phyloP scores from a whole-genome alignment of 176 grass and related monocot genomes.

The Metroxylon sagu region DNA sequence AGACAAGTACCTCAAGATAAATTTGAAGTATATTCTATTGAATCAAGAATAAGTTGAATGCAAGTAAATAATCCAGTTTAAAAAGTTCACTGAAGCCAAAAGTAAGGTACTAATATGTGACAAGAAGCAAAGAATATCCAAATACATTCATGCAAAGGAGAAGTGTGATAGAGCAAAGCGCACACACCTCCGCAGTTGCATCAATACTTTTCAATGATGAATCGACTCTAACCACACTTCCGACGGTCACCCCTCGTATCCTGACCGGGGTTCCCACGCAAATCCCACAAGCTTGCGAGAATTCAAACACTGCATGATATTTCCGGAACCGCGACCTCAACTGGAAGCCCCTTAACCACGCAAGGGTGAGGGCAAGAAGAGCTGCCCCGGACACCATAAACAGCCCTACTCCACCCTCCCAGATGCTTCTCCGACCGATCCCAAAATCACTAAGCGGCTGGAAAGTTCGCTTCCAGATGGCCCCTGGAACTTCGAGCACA shows the following conservation, averaged over 20 bases:
- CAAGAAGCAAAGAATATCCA: too few relatives aligned
- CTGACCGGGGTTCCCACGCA: conserved; percentile 93
- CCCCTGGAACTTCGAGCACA: conserved; percentile 27
- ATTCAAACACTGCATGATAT: conserved; percentile 79
- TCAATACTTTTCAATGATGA: conserved; percentile 85
- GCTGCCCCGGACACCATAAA: conserved; percentile 88
- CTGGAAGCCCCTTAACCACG: conserved; percentile 82
- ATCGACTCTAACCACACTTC: conserved; percentile 73
- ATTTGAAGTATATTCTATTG: too few relatives aligned
- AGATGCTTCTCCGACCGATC: conserved; percentile 73
- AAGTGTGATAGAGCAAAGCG: background rate
- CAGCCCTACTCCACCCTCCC: conserved; percentile 94
- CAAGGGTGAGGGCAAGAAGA: conserved; percentile 63
- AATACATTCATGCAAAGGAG: background rate
- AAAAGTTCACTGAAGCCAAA: too few relatives aligned
- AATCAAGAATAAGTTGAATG: too few relatives aligned
- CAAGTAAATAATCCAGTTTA: too few relatives aligned
- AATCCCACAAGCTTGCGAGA: conserved; percentile 80
- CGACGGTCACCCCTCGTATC: conserved; percentile 84
- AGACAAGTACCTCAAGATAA: too few relatives aligned
- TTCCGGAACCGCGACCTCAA: conserved; percentile 63
- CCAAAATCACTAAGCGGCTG: conserved; percentile 79
- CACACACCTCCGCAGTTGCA: conserved; percentile 56
- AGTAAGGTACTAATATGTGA: too few relatives aligned
- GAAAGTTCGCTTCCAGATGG: conserved; percentile 61